phyloP scores from a whole-genome alignment of 2,329 filamentous ascomycete species.

The Fusarium sp. region DNA sequence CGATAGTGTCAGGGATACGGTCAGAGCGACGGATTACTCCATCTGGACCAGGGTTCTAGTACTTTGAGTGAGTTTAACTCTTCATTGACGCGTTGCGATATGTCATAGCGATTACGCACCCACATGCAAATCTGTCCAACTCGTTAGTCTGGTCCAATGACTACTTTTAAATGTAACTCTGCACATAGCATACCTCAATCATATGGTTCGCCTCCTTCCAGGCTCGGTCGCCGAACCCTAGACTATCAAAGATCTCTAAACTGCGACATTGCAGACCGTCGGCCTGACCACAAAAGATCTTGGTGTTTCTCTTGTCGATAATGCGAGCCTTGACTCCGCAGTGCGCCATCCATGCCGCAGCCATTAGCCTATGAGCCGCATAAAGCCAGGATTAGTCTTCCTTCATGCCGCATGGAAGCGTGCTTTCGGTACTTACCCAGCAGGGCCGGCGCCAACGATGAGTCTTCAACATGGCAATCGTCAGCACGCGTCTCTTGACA shows the following conservation, averaged over 20 bases:
- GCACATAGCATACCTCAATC: conserved; percentile 63
- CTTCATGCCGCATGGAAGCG: neutral
- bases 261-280: conserved; percentile 37
- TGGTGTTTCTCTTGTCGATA: conserved; percentile 33
- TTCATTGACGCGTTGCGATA: neutral
- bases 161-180: neutral
- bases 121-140: conserved; percentile 4
- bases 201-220: conserved; percentile 79
- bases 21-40: conserved; percentile 60
- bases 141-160: conserved; percentile 16
- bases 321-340: conserved; percentile 36
- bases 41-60: conserved; percentile 13
- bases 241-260: conserved; percentile 81
- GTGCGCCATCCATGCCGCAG: conserved; percentile 27
- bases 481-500: conserved; percentile 1
- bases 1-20: conserved; percentile 73
- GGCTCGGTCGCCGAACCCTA: conserved; percentile 75
- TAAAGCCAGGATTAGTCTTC: neutral
- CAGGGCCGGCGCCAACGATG: conserved; percentile 29
- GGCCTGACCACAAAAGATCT: conserved; percentile 25
- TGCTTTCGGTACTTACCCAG: conserved; percentile 11
- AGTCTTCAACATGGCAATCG: neutral
- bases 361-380: conserved; percentile 14
- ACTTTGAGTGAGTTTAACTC: conserved; percentile 30
- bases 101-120: neutral